Evolutionary conservation across 2,329 filamentous ascomycete genomes (phyloP), one percentile per base, ranked within the genome.

Genomic region (Cladosporium sp.): DNA sequence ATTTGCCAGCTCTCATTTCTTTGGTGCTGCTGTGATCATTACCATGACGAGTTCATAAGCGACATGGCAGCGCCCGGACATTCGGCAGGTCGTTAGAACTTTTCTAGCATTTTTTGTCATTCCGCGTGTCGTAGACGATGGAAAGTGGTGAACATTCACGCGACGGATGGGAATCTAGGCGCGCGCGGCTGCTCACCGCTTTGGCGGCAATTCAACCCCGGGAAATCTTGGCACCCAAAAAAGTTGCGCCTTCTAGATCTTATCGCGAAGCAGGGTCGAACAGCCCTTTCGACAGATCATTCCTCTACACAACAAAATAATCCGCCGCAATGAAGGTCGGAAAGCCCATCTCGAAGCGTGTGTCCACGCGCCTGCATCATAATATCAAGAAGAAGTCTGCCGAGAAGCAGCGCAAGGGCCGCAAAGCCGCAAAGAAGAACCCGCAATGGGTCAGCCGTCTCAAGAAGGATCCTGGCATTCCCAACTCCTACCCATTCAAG

Each of bases 381-480:
- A 97, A 96, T 79, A 97, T 99, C 76, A 85, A 96, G 74, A 99
- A 99, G 78, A 88, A 89, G 20, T 90, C 92, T 55, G 85, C 85
- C 42, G 87, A 90, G 63, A 99, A 99, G 81, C 91, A 96, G 77
- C 86, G 87, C 73, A 99, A 99, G 77, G 80, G 86, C 62, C 88
- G 87, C 72, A 97, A 96, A 81, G 81, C 86, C 59, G 91, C 89
- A 58, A 97, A 96, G 80, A 92, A 96, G 85, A 96, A 97, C 75
- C 93, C 94, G 36, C 86, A 96, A 90, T 97, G 94, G 92, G 86
- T 89, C 67, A 92, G 91, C 60, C 90, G 92, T 74, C 74, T 96
- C 66, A 97, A 97, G 84, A 99, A 97, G 80, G 94, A 99, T 70
- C 94, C 93, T 22, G 94, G 94, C 51, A 97, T 99, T 63, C 94